Base-by-base conservation (phyloP, 495 filamentous ascomycete genomes). In the Penicillium paxilli region DNA sequence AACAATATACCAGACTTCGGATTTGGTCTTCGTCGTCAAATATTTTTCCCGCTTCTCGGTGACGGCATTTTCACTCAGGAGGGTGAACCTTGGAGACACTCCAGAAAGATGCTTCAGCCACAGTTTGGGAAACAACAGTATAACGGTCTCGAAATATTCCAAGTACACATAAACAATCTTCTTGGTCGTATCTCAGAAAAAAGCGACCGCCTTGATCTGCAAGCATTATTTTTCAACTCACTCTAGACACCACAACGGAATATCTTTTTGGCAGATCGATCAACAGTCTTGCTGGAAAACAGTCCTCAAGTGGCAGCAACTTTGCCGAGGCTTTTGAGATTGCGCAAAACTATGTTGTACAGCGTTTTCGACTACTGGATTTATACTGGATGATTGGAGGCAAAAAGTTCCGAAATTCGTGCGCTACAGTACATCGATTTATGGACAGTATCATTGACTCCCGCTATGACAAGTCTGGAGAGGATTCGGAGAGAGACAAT, bases 51-150 rank as follows among this genome's bases (percentile, higher is more conserved):
- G 21, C 17, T 55, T 25, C 38, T 55, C 5, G 53, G 81, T 4
- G 67, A 77, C 12, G 81, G 81, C 4, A 82, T 85, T 49, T 84
- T 85, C 58, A 74, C 76, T 0, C 74, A 80, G 47, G 78, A 84
- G 20, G 81, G 82, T 1, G 25, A 46, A 30, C 52, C 66, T 7
- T 85, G 82, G 82, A 73, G 73, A 51, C 77, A 73, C 21, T 82
- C 77, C 3, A 69, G 82, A 21, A 73, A 77, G 17, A 60, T 82
- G 6, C 66, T 84, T 7, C 68, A 73, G 1, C 73, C 62, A 35
- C 55, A 52, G 23, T 58, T 58, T 28, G 20, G 37, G 11, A 20
- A 7, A 9, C 14, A 22, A 16, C 54, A 44, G 10, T 38, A 19
- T 6, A 33, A 47, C 14, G 33, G 42, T 23, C 35, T 47, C 4